A percentile compares a stretch with the other conserved stretches of the same genome.
Evolutionary conservation across 108 stramenopile genomes (phyloP).

Genomic region (Seminavis robusta): DNA sequence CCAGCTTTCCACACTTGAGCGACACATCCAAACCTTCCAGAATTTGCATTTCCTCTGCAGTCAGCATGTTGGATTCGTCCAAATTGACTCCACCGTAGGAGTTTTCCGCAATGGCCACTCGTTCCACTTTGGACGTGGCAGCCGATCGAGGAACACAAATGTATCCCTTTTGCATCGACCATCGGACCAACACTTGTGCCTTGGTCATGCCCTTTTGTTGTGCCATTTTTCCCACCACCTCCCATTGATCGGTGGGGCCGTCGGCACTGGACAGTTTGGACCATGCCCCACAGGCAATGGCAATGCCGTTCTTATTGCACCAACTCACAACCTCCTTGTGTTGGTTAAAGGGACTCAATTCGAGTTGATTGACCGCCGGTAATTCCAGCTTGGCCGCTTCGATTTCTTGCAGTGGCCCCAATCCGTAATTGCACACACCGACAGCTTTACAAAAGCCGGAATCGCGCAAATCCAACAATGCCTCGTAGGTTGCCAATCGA

Average conservation of each 20-base stretch:
- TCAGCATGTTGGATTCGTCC: conserved; percentile 24
- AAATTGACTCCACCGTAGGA: conserved; percentile 56
- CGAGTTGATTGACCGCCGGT: conserved; percentile 67
- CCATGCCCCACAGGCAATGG: conserved; percentile 64
- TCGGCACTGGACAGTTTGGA: conserved; percentile 57
- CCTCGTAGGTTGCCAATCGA: conserved; percentile 50
- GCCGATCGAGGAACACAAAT: conserved; percentile 68
- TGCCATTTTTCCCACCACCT: conserved; percentile 44
- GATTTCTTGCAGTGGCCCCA: conserved; percentile 57
- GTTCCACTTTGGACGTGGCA: conserved; percentile 53
- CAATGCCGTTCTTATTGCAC: conserved; percentile 37
- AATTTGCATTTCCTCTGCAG: conserved; percentile 52
- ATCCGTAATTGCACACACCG: conserved; percentile 77
- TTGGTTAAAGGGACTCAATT: conserved; percentile 71
- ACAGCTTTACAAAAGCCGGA: conserved; percentile 50
- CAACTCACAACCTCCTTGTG: conserved; percentile 54
- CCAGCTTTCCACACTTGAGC: conserved; percentile 58
- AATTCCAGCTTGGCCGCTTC: conserved; percentile 29
- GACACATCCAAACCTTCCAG: conserved; percentile 53
- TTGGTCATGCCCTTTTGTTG: conserved; percentile 65
- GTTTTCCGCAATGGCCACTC: conserved; percentile 74
- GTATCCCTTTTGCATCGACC: conserved; percentile 75
- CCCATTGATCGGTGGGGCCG: conserved; percentile 61
- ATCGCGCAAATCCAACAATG: conserved; percentile 52
- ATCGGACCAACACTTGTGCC: conserved; percentile 72